Base-by-base conservation (phyloP, 192 early-diverging fungal genomes). In the Backusella luteola region DNA sequence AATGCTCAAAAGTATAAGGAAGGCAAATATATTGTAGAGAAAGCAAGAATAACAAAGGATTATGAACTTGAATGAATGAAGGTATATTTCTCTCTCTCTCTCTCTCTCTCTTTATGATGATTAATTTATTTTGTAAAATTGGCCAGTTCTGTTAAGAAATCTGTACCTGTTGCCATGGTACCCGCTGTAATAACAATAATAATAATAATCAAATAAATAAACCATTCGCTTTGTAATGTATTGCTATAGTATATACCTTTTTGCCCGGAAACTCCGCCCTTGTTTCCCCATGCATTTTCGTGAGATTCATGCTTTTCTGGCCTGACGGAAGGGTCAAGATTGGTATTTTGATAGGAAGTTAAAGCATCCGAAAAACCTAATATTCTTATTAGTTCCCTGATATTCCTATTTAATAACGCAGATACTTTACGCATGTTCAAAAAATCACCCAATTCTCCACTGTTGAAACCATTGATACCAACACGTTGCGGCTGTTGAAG, bases 1-100 rank as follows among this genome's bases (percentile, higher is more conserved):
- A 80, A 88, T 69, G 71, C 76, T 41, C 86, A 90, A 84, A 90
- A 87, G 73, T 89, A 89, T 73, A 89, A 89, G 68, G 88, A 89
- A 63, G 84, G 84, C 68, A 87, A 86, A 80, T 89, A 81, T 68
- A 89, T 89, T 66, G 82, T 89, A 6, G 88, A 89, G 66, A 85
- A 85, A 69, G 71, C 82, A 52, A 86, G 74, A 78, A 86, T 87
- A 38, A 71, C 82, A 11, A 90, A 90, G 71, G 69, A 70, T 44
- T 70, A 29, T 44, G 17, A 53, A 53, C 7, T 53, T 21, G 52
- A 53, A 53, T 21, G 52, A 53, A 53, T 53, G 6, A 21, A 53
- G 17, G 52, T 53, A 53, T 53, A 53, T 7, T 6, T n/a, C 5
- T 52, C 19, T 53, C 15, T 53, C 52, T 53, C 6, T 53, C 52